Percentiles rank a stretch among this genome's conserved stretches.
phyloP scores from a whole-genome alignment of 768 basidiomycete genomes.

The Naematelia aurantialba region DNA sequence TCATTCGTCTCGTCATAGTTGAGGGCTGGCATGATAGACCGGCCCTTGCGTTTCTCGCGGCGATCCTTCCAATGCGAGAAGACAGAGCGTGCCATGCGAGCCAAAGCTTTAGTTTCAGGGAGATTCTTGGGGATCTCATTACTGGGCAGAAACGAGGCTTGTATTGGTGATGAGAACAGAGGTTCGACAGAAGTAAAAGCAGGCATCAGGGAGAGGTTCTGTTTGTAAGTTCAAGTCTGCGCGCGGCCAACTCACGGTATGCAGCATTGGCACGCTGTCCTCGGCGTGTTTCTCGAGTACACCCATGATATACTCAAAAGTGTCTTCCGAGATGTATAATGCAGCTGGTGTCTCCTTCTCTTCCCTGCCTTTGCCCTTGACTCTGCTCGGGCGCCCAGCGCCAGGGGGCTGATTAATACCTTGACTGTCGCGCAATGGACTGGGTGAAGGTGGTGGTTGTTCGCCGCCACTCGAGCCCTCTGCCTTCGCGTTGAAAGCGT shows the following conservation, averaged over 20 bases:
- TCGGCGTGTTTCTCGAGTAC: conserved; percentile 87
- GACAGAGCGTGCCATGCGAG: conserved; percentile 66
- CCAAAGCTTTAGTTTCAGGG: conserved; percentile 61
- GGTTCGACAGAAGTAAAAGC: conserved; percentile 55
- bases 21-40: conserved; percentile 76
- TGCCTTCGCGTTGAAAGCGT: conserved; percentile 65
- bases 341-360: conserved; percentile 53
- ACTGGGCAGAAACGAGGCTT: conserved; percentile 64
- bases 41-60: conserved; percentile 72
- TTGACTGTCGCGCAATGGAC: conserved; percentile 19
- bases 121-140: conserved; percentile 67
- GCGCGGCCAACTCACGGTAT: conserved; percentile 64
- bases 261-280: conserved; percentile 81
- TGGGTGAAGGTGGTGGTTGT: conserved; percentile 1
- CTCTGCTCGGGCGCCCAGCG: conserved; percentile 47
- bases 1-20: conserved; percentile 90
- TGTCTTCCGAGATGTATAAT: conserved; percentile 75
- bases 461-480: conserved; percentile 62
- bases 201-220: conserved; percentile 51
- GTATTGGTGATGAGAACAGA: conserved; percentile 62
- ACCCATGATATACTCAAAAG: conserved; percentile 94
- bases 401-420: conserved; percentile 11
- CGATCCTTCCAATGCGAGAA: conserved; percentile 91
- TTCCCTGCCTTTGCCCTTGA: conserved; percentile 78
- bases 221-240: background rate